Base-by-base conservation (phyloP, 306 rosid species). In the Vicia villosa region DNA sequence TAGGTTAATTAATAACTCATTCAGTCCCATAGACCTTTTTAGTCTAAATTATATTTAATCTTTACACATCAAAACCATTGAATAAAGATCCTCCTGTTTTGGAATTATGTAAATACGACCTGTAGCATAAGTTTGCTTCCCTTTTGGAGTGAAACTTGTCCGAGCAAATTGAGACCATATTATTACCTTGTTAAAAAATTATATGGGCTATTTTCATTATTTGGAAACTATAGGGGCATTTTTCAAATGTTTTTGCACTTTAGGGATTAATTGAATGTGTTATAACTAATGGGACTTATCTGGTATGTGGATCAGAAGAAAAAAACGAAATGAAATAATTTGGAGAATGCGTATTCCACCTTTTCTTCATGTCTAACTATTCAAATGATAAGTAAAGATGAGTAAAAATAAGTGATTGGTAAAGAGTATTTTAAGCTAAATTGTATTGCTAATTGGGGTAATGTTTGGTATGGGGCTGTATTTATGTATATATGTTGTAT, bases 71-170 rank as follows among this genome's bases (percentile, higher is more conserved):
- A 42, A 41, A 63, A 32, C 9, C 30, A 55, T 77, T 49, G 41
- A 54, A 54, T 66, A 41, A 14, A 17, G 13, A 32, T 47, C 55
- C 10, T 49, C 16, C 21, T 63, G 54, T 54, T 52, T 42, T 40
- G 43, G 45, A 32, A 52, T 46, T n/a, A 21, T 56, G 37, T 34
- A 56, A 45, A 43, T 45, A 32, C 15, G 45, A 36, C 34, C 60
- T 70, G 4, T 34, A 30, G 64, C 42, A 28, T 45, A 32, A 19
- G 28, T 26, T 77, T 77, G 37, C 62, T 54, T 77, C 72, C 62
- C 59, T 14, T 52, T 60, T 42, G 52, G 17, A 69, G 42, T 42
- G 34, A 52, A 62, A 77, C 17, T 41, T 52, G 22, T 24, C 49
- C 20, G 50, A 70, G 42, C 66, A 43, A 69, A 34, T 15, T n/a